phyloP scores from a whole-genome alignment of 1,139 yeast species.

The Candida smagusa region DNA sequence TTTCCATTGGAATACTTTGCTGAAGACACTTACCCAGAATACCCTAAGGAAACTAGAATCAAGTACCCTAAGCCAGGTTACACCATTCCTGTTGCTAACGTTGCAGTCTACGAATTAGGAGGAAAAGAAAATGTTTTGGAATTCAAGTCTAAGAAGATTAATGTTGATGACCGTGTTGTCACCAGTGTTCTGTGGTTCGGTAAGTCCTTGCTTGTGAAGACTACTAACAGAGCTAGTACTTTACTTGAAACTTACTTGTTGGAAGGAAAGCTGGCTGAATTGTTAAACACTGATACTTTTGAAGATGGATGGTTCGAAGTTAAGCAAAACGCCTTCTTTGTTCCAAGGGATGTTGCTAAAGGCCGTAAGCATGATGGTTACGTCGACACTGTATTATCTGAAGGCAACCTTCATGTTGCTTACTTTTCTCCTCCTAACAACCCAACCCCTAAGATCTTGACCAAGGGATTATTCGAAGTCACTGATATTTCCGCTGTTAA shows the following conservation, averaged over 20 bases:
- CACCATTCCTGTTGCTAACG: slow-evolving; percentile 40
- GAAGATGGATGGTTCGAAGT: slow-evolving; percentile 73
- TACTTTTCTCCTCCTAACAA: slow-evolving; percentile 52
- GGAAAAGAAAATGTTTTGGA: slow-evolving; percentile 16
- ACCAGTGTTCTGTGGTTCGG: slow-evolving; percentile 47
- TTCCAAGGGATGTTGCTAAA: slow-evolving; percentile 55
- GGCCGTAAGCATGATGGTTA: slow-evolving; percentile 50
- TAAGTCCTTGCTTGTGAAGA: slow-evolving; percentile 31
- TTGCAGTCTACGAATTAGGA: slow-evolving; percentile 32
- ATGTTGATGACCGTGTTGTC: slow-evolving; percentile 25
- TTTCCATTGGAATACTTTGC: slow-evolving; percentile 54
- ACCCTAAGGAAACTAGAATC: slow-evolving; percentile 37
- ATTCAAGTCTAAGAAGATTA: slow-evolving; percentile 22
- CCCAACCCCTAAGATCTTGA: slow-evolving; percentile 40
- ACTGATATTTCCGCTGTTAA: slow-evolving; percentile 47
- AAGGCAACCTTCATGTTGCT: slow-evolving; percentile 56
- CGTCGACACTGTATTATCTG: slow-evolving; percentile 49
- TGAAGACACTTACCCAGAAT: slow-evolving; percentile 41
- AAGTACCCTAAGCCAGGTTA: slow-evolving; percentile 49
- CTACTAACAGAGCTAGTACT: slow-evolving; percentile 46
- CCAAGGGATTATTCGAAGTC: slow-evolving; percentile 56
- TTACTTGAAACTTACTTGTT: slow-evolving; percentile 38
- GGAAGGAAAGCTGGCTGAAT: slow-evolving; percentile 27
- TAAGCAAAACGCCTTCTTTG: slow-evolving; percentile 62
- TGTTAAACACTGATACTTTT: slow-evolving; percentile 35